A percentile compares a stretch with the other conserved stretches of the same genome.
Conservation (phyloP, 2,329 filamentous ascomycete genomes). For the Penicillium carneum region DNA sequence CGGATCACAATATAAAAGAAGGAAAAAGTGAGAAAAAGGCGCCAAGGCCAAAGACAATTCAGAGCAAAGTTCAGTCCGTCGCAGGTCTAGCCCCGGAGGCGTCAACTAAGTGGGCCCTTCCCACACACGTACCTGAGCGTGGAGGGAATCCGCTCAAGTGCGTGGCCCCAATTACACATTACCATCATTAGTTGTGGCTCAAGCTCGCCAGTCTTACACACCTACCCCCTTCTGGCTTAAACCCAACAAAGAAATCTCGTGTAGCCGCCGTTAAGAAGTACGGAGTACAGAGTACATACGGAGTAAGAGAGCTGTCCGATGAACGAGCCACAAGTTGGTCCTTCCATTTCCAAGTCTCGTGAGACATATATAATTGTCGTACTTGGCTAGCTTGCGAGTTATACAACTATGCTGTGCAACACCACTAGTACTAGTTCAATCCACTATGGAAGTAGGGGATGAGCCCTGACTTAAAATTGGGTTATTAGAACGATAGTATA, state of each 20-base stretch:
- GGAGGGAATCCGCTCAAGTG: slow-evolving; percentile 5
- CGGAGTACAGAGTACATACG: no score
- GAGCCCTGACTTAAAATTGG: background rate
- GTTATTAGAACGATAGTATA: background rate
- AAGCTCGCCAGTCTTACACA: slow-evolving; percentile 4
- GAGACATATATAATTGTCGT: background rate
- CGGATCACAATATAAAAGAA: slow-evolving; percentile 14
- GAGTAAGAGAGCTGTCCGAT: background rate
- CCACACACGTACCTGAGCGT: slow-evolving; percentile 25
- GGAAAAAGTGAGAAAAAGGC: background rate
- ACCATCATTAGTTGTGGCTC: slow-evolving; percentile 6
- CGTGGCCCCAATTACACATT: slow-evolving; percentile 19
- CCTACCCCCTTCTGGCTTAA: slow-evolving; percentile 20
- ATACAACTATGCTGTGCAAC: background rate
- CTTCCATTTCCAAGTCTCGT: background rate
- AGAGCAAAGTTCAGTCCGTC: slow-evolving; percentile 34
- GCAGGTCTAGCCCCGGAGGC: slow-evolving; percentile 38
- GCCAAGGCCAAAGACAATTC: background rate
- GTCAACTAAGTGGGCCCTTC: slow-evolving; percentile 26
- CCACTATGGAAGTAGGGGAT: slow-evolving; percentile 10
- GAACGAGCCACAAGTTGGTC: background rate
- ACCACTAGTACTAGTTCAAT: background rate
- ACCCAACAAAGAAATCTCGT: slow-evolving; percentile 25
- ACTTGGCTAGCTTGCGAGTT: background rate
- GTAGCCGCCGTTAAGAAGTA: slow-evolving; percentile 2